These are phyloP conservation scores for Nematocida sp. DNA, from an alignment of 371 early-diverging fungal genomes.

Conservation along the genomic window DNA sequence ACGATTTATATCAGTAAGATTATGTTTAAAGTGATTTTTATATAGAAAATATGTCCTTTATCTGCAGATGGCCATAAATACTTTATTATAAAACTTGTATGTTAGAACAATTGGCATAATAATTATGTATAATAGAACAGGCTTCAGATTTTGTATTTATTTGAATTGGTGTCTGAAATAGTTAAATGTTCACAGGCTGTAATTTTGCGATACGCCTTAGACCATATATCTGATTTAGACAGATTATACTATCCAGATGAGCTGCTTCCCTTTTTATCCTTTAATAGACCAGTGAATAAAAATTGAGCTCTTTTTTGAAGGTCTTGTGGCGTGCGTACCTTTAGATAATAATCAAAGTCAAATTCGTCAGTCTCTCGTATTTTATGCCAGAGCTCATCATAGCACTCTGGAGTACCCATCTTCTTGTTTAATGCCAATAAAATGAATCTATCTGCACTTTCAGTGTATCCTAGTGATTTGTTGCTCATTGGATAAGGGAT, in stretches of 20 bases:
- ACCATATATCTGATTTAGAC: too few relatives aligned
- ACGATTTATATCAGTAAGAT: too few relatives aligned
- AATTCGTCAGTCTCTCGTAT: constrained; percentile 46
- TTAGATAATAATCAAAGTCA: constrained; percentile 63
- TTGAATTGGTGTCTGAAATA: too few relatives aligned
- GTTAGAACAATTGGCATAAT: too few relatives aligned
- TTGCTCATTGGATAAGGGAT: constrained; percentile 35
- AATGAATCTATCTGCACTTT: constrained; percentile 52
- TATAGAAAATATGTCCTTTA: too few relatives aligned
- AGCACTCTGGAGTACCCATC: constrained; percentile 56
- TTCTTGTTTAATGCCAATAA: constrained; percentile 54
- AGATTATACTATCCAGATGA: not conserved
- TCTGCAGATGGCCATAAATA: too few relatives aligned
- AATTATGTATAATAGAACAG: too few relatives aligned
- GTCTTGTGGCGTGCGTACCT: constrained; percentile 55
- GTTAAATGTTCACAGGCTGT: too few relatives aligned
- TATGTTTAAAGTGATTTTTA: too few relatives aligned
- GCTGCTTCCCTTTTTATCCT: constrained; percentile 38
- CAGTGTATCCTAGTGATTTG: constrained; percentile 50
- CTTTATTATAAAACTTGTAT: too few relatives aligned
- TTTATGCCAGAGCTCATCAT: constrained; percentile 57
- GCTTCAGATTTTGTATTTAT: too few relatives aligned
- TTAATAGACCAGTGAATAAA: constrained; percentile 52
- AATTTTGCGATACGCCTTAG: too few relatives aligned
- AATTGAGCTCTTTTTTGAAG: constrained; percentile 61